These are phyloP conservation scores for Colletotrichum phormii DNA, from an alignment of 2,329 filamentous ascomycete species.

Conservation along the genomic window DNA sequence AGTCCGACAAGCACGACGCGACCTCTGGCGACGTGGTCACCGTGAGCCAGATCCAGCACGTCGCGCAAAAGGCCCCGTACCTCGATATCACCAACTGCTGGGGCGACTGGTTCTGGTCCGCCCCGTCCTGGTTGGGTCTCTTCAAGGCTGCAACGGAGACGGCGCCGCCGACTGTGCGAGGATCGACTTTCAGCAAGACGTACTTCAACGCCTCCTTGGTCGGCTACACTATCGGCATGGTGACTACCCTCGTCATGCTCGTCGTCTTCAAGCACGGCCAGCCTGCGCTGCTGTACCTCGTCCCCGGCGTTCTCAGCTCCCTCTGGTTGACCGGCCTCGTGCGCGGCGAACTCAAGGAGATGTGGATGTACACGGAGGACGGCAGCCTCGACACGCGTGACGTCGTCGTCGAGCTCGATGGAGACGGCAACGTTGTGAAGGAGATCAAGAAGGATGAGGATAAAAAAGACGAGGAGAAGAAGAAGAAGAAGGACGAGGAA, in stretches of 20 bases:
- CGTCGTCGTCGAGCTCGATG: conserved; percentile 66
- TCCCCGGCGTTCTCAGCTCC: conserved; percentile 82
- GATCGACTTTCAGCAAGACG: conserved; percentile 77
- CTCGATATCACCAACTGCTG: conserved; percentile 76
- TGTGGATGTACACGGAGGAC: conserved; percentile 88
- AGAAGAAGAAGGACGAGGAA: conserved; percentile 44
- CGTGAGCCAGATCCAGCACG: conserved; percentile 53
- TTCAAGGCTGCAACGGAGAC: conserved; percentile 37
- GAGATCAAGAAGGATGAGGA: conserved; percentile 51
- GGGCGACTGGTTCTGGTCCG: conserved; percentile 87
- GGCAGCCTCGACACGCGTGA: conserved; percentile 66
- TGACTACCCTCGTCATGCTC: conserved; percentile 81
- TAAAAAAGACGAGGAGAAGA: conserved; percentile 49
- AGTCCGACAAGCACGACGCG: conserved; percentile 45
- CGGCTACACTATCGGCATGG: conserved; percentile 84
- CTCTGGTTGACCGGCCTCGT: conserved; percentile 79
- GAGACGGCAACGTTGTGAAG: conserved; percentile 58
- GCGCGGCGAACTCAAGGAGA: conserved; percentile 77
- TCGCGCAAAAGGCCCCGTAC: conserved; percentile 57
- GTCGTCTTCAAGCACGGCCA: conserved; percentile 84
- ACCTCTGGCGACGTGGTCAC: conserved; percentile 49
- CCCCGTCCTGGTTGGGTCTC: conserved; percentile 43
- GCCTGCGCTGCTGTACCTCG: conserved; percentile 91
- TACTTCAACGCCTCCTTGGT: conserved; percentile 84
- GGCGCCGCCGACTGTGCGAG: conserved; percentile 47